These are phyloP conservation scores for Psophocarpus tetragonolobus DNA, from an alignment of 306 rosid genomes.

Conservation along the genomic window DNA sequence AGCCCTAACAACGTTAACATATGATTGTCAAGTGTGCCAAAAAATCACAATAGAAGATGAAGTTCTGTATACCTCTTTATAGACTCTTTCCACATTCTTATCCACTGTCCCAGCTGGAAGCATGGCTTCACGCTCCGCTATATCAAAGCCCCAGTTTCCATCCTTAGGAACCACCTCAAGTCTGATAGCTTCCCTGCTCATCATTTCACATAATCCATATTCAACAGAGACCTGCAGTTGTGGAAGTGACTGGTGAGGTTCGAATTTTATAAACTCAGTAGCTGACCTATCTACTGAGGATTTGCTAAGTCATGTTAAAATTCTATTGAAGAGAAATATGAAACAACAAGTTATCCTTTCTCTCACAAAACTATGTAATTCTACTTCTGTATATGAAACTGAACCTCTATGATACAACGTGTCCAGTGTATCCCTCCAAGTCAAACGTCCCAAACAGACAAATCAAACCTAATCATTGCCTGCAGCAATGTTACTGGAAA, in stretches of 20 bases:
- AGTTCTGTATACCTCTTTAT: slow-evolving; percentile 60
- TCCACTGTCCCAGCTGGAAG: slow-evolving; percentile 79
- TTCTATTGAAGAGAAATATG: background rate
- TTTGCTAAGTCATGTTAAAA: background rate
- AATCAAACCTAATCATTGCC: background rate
- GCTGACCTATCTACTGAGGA: background rate
- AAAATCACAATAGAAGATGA: background rate
- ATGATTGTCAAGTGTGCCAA: background rate
- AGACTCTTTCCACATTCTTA: slow-evolving; percentile 50
- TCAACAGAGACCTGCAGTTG: slow-evolving; percentile 74
- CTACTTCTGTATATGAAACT: background rate
- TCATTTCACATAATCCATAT: slow-evolving; percentile 87
- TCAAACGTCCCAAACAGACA: slow-evolving; percentile 6
- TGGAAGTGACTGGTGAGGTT: background rate
- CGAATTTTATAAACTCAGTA: background rate
- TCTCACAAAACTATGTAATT: background rate
- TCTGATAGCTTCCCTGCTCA: slow-evolving; percentile 63
- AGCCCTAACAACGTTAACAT: background rate
- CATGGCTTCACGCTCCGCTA: slow-evolving; percentile 69
- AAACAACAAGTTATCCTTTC: background rate
- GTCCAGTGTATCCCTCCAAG: background rate
- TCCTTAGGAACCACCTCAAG: slow-evolving; percentile 59
- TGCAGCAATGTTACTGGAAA: background rate
- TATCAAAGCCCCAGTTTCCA: slow-evolving; percentile 70
- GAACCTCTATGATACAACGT: background rate